These are phyloP conservation scores for Alloteropsis semialata DNA, from an alignment of 176 grass and related monocot species.

Conservation along the genomic window DNA sequence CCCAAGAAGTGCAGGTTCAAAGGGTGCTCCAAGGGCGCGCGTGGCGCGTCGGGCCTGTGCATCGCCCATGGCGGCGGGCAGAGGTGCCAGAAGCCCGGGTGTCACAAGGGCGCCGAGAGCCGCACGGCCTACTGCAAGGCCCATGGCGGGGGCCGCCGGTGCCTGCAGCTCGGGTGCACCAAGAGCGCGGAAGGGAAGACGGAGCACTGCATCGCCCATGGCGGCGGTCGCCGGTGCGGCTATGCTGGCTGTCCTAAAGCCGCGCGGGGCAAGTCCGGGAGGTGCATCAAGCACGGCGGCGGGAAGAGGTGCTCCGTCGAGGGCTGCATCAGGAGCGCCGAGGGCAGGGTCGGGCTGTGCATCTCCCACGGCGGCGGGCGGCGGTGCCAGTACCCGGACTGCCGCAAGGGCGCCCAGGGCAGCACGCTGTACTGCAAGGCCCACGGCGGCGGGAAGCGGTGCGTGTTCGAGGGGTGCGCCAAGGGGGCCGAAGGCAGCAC, in stretches of 20 bases:
- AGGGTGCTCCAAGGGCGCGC: conserved; percentile 69
- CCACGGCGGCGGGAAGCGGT: conserved; percentile 67
- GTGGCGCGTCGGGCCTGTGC: conserved; percentile 66
- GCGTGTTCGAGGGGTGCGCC: conserved; percentile 65
- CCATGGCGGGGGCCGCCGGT: conserved; percentile 70
- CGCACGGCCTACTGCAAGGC: conserved; percentile 73
- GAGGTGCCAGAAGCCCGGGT: conserved; percentile 72
- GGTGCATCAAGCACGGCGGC: conserved; percentile 80
- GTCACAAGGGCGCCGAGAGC: conserved; percentile 74
- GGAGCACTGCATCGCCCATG: conserved; percentile 80
- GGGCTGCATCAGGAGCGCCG: conserved; percentile 59
- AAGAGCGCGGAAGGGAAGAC: conserved; percentile 82
- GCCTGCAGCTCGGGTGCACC: conserved; percentile 66
- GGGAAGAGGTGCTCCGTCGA: conserved; percentile 64
- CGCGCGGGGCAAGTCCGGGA: conserved; percentile 65
- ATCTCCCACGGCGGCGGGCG: conserved; percentile 81
- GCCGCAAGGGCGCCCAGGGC: conserved; percentile 72
- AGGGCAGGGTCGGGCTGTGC: conserved; percentile 64
- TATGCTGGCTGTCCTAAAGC: conserved; percentile 53
- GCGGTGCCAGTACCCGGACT: conserved; percentile 64
- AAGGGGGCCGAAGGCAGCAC: conserved; percentile 78
- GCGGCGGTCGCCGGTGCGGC: conserved; percentile 62
- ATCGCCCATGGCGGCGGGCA: conserved; percentile 74
- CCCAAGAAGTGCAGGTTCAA: conserved; percentile 77
- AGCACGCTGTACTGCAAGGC: conserved; percentile 75